Conservation (phyloP, 2,329 filamentous ascomycete genomes). For the Xylariales sp. region DNA sequence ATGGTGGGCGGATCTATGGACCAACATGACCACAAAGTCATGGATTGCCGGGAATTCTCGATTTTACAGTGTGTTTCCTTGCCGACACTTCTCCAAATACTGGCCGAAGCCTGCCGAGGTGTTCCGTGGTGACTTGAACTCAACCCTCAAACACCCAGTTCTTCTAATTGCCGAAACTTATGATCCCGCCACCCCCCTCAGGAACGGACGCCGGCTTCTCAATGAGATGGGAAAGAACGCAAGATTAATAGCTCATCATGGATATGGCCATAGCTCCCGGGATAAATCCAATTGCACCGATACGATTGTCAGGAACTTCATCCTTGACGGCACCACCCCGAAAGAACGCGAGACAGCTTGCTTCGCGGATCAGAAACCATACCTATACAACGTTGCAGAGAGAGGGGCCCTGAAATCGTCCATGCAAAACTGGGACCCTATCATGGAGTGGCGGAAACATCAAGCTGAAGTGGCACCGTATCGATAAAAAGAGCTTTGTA, state of each 20-base stretch:
- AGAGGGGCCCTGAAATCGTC: neutral
- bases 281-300: slow-evolving; percentile 43
- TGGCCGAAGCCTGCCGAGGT: slow-evolving; percentile 43
- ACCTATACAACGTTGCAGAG: slow-evolving; percentile 29
- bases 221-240: slow-evolving; percentile 43
- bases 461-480: too few relatives aligned
- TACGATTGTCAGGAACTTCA: slow-evolving; percentile 31
- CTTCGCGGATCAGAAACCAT: slow-evolving; percentile 44
- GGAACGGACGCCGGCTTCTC: slow-evolving; percentile 39
- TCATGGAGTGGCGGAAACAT: neutral
- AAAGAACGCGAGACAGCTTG: slow-evolving; percentile 37
- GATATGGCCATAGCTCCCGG: slow-evolving; percentile 43
- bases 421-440: neutral
- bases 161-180: slow-evolving; percentile 45
- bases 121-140: slow-evolving; percentile 40
- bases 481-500: too few relatives aligned
- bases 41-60: slow-evolving; percentile 45
- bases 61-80: slow-evolving; percentile 40
- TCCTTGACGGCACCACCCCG: slow-evolving; percentile 36
- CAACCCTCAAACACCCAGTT: slow-evolving; percentile 37
- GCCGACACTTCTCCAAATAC: slow-evolving; percentile 38
- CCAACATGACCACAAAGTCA: slow-evolving; percentile 38
- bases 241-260: slow-evolving; percentile 43
- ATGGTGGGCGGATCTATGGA: slow-evolving; percentile 44
- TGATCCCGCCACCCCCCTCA: slow-evolving; percentile 45